Evolutionary conservation across 2,329 filamentous ascomycete species (phyloP).

Genomic region (Metarhizium humberi): DNA sequence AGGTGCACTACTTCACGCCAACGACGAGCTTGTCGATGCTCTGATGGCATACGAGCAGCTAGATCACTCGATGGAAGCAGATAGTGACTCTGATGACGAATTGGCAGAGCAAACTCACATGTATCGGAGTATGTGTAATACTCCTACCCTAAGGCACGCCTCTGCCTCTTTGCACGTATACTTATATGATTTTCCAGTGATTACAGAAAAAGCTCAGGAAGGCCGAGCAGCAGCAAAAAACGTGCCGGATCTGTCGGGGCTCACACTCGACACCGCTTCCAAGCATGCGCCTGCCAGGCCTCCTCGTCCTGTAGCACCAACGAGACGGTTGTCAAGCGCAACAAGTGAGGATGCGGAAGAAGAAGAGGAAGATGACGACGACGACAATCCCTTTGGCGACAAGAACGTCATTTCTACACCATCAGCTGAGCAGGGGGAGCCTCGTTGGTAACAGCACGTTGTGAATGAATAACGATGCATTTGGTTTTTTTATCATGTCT

Average conservation of each 20-base stretch:
- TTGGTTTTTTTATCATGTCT: not conserved
- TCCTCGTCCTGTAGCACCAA: conserved; percentile 18
- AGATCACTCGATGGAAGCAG: conserved; percentile 72
- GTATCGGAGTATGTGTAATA: conserved; percentile 43
- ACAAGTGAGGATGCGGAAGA: conserved; percentile 20
- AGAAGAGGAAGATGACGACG: conserved; percentile 60
- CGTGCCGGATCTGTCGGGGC: conserved; percentile 33
- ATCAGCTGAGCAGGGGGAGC: conserved; percentile 18
- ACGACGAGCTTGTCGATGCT: conserved; percentile 89
- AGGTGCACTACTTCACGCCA: conserved; percentile 82
- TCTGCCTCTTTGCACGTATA: not conserved
- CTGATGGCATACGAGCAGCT: conserved; percentile 93
- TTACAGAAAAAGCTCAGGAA: conserved; percentile 41
- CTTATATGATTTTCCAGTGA: conserved; percentile 29
- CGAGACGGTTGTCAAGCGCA: not conserved
- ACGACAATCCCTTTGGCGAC: conserved; percentile 84
- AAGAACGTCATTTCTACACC: conserved; percentile 54
- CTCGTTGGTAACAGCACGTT: conserved; percentile 17
- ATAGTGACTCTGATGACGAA: conserved; percentile 62
- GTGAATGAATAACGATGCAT: not conserved
- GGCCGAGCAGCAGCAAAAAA: conserved; percentile 19
- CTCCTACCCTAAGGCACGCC: not conserved
- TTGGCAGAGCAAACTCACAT: conserved; percentile 57
- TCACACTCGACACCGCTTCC: conserved; percentile 31
- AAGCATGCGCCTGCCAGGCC: conserved; percentile 31